Evolutionary conservation across 352 stramenopile species (phyloP), one percentile per base, ranked within the genome.

Genomic region (Phytophthora macrochlamydospora): DNA sequence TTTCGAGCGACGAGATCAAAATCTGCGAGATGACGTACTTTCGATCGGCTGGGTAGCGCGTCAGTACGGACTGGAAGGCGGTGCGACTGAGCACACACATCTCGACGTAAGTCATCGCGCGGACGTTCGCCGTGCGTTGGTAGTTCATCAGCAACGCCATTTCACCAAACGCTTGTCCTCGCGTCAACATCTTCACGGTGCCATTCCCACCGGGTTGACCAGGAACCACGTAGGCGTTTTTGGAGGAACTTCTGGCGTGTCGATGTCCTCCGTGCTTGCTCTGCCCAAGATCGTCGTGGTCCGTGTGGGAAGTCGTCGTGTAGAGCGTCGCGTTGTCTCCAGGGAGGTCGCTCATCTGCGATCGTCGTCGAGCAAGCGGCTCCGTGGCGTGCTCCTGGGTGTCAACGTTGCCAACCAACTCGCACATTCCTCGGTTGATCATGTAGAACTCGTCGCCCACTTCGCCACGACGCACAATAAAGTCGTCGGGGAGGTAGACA

Each of bases 401-500:
- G 32, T 69, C 61, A 0, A 31, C 66, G 31, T 38, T 74, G 2
- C 59, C 56, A 2, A 71, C 38, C 3, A 91, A 57, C 35, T 89
- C 78, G 45, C 75, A 80, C 42, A 73, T 63, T 5, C 79, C 78
- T 50, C 67, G 75, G 52, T 85, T 86, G 48, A 88, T 87, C 78
- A 91, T 85, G 65, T 83, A 91, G 33, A 89, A 78, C 51, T 89
- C 71, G 30, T 84, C 65, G 6, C 70, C 79, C 7, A 80, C 64
- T 51, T 88, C 79, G 7, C 76, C 81, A 9, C 69, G 65, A 35
- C 77, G 69, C 4, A 91, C 73, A 53, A 91, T 74, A 40, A 81
- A 91, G 51, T 89, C 81, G 12, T 90, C 78, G 0, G 80, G 83
- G 11, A 89, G 64, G 57, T 91, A 88, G 4, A 91, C 72, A 14